These are phyloP conservation scores for Apiosordaria backusii DNA, from an alignment of 495 filamentous ascomycete genomes.

Conservation along the genomic window DNA sequence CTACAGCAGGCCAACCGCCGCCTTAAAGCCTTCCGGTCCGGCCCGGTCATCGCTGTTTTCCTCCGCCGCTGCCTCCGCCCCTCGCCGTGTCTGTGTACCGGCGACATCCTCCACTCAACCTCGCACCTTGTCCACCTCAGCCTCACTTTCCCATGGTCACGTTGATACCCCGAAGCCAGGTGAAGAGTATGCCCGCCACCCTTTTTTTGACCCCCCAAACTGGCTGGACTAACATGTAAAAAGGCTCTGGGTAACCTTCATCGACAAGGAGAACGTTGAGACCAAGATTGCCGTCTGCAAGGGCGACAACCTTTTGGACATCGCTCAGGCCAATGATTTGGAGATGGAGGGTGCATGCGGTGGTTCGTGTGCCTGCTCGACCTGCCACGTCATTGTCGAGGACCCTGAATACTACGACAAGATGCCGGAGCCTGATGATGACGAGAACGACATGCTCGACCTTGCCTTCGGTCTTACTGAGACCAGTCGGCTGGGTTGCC, in stretches of 20 bases:
- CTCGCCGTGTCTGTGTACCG: conserved; percentile 1
- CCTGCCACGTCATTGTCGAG: conserved; percentile 92
- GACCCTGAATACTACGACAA: conserved; percentile 81
- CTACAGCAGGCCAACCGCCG: conserved; percentile 22
- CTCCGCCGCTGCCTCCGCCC: not conserved
- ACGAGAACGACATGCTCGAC: conserved; percentile 99
- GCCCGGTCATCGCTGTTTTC: not conserved
- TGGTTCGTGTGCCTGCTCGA: conserved; percentile 93
- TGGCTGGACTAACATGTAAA: conserved; percentile 4
- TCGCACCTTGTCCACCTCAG: conserved; percentile 56
- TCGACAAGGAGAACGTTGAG: conserved; percentile 83
- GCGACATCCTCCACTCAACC: conserved; percentile 3
- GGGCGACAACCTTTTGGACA: conserved; percentile 90
- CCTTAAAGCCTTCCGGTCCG: conserved; percentile 11
- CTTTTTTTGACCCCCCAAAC: not conserved
- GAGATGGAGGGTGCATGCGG: conserved; percentile 99
- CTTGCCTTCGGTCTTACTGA: conserved; percentile 93
- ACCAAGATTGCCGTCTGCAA: conserved; percentile 73
- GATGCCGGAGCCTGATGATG: conserved; percentile 89
- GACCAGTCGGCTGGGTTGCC: conserved; percentile 92
- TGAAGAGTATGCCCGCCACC: conserved; percentile 67
- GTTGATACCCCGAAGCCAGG: conserved; percentile 80
- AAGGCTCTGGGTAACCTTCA: conserved; percentile 85
- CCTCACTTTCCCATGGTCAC: conserved; percentile 66
- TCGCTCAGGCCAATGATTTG: conserved; percentile 89